phyloP scores from a whole-genome alignment of 306 rosid species.

The Acacia acuminata region DNA sequence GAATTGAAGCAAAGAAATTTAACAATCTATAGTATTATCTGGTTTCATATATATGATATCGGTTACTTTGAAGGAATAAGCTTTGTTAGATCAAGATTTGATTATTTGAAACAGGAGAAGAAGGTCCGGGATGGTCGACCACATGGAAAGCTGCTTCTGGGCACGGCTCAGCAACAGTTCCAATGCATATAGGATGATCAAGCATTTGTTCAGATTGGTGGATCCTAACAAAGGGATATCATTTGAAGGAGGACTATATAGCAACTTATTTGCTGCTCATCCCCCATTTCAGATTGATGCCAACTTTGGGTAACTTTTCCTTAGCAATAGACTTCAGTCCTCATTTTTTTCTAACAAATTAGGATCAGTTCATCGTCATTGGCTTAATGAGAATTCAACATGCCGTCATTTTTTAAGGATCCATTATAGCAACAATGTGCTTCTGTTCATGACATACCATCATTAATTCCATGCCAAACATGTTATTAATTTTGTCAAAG shows the following conservation, averaged over 20 bases:
- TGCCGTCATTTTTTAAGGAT: not conserved
- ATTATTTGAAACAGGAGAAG: constrained; percentile 60
- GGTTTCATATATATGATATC: not conserved
- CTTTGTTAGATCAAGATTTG: not conserved
- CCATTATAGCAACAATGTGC: not conserved
- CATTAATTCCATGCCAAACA: not conserved
- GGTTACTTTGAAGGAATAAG: not conserved
- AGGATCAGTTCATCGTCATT: not conserved
- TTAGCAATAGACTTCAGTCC: not conserved
- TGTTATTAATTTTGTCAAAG: not conserved
- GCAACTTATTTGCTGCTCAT: constrained; percentile 78
- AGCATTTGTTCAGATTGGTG: constrained; percentile 65
- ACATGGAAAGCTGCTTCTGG: constrained; percentile 75
- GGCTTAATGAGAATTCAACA: too few relatives aligned
- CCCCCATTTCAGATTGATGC: constrained; percentile 92
- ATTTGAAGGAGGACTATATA: constrained; percentile 73
- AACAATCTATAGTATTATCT: too few relatives aligned
- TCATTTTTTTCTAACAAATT: not conserved
- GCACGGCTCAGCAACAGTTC: constrained; percentile 66
- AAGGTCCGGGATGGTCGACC: constrained; percentile 90
- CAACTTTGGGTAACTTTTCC: constrained; percentile 68
- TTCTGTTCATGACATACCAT: not conserved
- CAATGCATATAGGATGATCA: constrained; percentile 66
- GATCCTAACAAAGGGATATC: constrained; percentile 60
- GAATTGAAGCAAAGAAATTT: too few relatives aligned